Evolutionary conservation across 2,329 filamentous ascomycete species (phyloP).

Genomic region (Pseudocercospora vitis): DNA sequence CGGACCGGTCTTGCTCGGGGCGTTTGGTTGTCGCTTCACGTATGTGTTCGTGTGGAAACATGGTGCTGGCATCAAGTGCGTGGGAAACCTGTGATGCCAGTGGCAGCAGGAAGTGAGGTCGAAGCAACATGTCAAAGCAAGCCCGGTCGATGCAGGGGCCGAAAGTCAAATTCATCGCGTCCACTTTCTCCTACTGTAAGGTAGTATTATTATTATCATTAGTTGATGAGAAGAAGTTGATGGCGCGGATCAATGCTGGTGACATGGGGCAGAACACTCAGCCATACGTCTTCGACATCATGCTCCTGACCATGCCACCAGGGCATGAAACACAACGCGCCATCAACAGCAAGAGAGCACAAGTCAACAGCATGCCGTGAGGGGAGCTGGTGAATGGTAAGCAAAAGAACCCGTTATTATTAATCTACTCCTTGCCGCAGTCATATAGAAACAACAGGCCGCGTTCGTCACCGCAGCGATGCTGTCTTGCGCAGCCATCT

Average conservation of each 20-base stretch:
- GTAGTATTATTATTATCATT: too few species aligned
- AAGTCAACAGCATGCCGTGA: too few species aligned
- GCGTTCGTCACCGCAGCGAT: constrained; percentile 4
- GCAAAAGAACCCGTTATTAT: constrained; percentile 9
- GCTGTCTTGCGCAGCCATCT: constrained; percentile 11
- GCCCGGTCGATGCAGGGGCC: neutral
- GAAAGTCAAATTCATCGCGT: constrained; percentile 1
- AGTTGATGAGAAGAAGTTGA: too few species aligned
- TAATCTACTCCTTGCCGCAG: constrained; percentile 15
- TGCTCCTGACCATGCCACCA: neutral
- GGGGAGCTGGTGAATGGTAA: neutral
- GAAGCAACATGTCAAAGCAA: constrained; percentile 5
- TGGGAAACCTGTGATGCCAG: neutral
- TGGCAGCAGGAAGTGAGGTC: constrained; percentile 11
- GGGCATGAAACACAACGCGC: too few species aligned
- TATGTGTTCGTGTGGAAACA: neutral
- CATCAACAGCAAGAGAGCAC: neutral
- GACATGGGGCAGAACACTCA: too few species aligned
- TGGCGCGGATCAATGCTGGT: too few species aligned
- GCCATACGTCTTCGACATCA: neutral
- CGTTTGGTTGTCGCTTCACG: neutral
- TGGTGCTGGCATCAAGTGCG: neutral
- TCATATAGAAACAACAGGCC: constrained; percentile 1
- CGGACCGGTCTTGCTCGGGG: constrained; percentile 12
- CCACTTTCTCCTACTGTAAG: neutral